Percentiles rank a stretch among this genome's conserved stretches.
Conservation (phyloP, 225 moss, liverwort and hornwort genomes). For the Lunularia cruciata region DNA sequence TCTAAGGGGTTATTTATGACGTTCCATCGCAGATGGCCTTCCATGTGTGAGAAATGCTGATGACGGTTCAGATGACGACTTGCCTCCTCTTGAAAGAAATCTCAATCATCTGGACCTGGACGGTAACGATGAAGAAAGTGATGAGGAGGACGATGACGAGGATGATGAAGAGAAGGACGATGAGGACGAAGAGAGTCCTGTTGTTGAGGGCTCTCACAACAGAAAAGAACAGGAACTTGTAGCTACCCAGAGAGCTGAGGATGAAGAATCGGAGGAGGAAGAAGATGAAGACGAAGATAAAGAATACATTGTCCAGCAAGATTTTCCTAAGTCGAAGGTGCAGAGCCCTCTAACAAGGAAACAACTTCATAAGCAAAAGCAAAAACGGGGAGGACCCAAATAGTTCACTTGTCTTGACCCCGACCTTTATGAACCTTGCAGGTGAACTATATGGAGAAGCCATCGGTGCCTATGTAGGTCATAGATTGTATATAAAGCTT, state of each 20-base stretch:
- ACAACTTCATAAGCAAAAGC: slow-evolving; percentile 13
- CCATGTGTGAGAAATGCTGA: slow-evolving; percentile 7
- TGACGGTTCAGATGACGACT: slow-evolving; percentile 62
- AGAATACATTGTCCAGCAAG: neutral
- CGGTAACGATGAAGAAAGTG: slow-evolving; percentile 44
- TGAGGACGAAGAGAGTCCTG: neutral
- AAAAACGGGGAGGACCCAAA: slow-evolving; percentile 1
- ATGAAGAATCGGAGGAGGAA: neutral
- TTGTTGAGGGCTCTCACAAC: neutral
- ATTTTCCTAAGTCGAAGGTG: neutral
- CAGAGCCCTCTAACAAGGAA: neutral
- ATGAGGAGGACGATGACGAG: slow-evolving; percentile 38
- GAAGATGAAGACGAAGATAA: neutral
- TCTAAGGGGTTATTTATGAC: too few relatives aligned
- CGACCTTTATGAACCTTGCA: neutral
- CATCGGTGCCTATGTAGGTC: too few relatives aligned
- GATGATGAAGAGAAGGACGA: slow-evolving; percentile 26
- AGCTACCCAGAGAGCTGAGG: neutral
- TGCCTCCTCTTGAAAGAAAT: slow-evolving; percentile 83
- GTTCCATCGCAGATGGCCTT: neutral
- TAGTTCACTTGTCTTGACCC: neutral
- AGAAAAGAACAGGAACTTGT: neutral
- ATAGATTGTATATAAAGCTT: slow-evolving; percentile 1
- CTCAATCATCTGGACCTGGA: slow-evolving; percentile 60
- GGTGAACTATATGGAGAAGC: too few relatives aligned